These are phyloP conservation scores for Cutaneotrichosporon curvatum DNA, from an alignment of 1,284 basidiomycete genomes.

Conservation along the genomic window DNA sequence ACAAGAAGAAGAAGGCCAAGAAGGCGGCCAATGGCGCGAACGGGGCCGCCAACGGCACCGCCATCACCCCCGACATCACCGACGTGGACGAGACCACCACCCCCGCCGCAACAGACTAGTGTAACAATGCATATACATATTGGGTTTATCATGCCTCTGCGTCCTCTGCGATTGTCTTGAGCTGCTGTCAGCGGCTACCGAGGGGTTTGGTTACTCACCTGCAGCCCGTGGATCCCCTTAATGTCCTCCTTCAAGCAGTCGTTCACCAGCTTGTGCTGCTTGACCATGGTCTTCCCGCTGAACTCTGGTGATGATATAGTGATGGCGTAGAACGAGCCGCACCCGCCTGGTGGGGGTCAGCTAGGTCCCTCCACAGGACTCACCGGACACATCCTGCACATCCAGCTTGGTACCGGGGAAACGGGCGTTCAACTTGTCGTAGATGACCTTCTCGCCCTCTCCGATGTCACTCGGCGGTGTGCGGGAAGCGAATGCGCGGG, in stretches of 20 bases:
- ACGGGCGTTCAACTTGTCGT: constrained; percentile 61
- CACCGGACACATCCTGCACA: constrained; percentile 85
- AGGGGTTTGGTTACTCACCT: constrained; percentile 53
- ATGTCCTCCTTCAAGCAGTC: constrained; percentile 84
- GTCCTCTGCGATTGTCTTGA: constrained; percentile 39
- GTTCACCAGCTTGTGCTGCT: constrained; percentile 91
- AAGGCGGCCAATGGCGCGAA: constrained; percentile 14
- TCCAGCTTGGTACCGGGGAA: constrained; percentile 69
- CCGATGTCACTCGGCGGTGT: constrained; percentile 29
- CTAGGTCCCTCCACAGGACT: constrained; percentile 23
- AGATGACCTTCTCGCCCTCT: constrained; percentile 64
- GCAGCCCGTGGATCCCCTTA: constrained; percentile 83
- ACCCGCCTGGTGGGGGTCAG: constrained; percentile 62
- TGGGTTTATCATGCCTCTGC: neutral
- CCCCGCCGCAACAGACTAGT: constrained; percentile 14
- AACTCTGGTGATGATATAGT: constrained; percentile 76
- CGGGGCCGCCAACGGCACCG: constrained; percentile 3
- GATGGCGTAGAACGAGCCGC: constrained; percentile 94
- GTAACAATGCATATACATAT: constrained; percentile 13
- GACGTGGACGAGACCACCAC: constrained; percentile 16
- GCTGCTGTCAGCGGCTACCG: constrained; percentile 16
- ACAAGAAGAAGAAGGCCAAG: constrained; percentile 35
- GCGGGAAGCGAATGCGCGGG: constrained; percentile 12
- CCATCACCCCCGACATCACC: constrained; percentile 7
- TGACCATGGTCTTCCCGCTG: constrained; percentile 76